These are phyloP conservation scores for Magnolia kwangsiensis DNA, from an alignment of 164 flowering plant genomes.

Conservation along the genomic window DNA sequence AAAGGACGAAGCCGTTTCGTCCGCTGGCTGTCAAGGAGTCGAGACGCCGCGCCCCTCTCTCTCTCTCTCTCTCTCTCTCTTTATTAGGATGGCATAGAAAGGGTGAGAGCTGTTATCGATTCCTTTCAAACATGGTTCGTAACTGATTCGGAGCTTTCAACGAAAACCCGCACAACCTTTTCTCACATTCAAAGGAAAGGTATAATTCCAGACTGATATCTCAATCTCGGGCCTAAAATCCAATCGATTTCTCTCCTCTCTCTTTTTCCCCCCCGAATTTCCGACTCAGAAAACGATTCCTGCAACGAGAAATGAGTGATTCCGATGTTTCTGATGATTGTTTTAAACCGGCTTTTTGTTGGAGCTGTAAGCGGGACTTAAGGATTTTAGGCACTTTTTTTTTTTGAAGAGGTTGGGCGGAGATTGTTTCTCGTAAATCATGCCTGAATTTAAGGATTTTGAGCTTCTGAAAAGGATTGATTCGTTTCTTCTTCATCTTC, in stretches of 20 bases:
- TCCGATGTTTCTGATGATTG: neutral
- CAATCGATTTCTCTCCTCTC: no score
- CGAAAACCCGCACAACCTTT: no score
- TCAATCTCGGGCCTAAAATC: no score
- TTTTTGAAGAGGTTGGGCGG: neutral
- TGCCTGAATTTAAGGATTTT: neutral
- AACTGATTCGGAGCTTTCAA: no score
- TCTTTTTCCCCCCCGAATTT: no score
- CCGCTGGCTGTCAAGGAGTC: neutral
- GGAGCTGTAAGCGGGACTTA: neutral
- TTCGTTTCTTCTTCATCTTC: neutral
- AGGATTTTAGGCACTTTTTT: neutral
- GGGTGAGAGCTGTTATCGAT: no score
- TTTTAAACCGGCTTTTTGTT: neutral
- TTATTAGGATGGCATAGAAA: neutral
- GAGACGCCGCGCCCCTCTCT: neutral
- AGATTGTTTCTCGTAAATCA: neutral
- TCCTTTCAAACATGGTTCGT: no score
- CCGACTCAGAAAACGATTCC: neutral
- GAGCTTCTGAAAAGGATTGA: neutral
- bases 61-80: slow-evolving; percentile 2
- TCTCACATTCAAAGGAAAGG: neutral
- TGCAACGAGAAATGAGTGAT: neutral
- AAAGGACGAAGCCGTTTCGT: neutral
- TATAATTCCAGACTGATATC: neutral